A percentile compares a stretch with the other conserved stretches of the same genome.
Conservation (phyloP, 2,329 filamentous ascomycete species). For the Paraphaeosphaeria sporulosa region DNA sequence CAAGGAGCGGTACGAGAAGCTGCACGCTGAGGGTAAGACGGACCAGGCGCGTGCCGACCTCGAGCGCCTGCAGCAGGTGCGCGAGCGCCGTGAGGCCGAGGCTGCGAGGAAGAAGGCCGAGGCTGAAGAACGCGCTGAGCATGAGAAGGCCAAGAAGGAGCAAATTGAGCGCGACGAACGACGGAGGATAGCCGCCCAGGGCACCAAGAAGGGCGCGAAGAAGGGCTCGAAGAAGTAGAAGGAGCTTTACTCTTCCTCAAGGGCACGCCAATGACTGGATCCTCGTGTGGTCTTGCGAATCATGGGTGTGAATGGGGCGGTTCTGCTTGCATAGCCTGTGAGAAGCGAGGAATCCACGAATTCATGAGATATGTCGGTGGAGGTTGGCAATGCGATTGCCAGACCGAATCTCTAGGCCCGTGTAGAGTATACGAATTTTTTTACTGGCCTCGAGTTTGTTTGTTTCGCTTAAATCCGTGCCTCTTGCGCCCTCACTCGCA, state of each 20-base stretch:
- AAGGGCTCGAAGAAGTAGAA: slow-evolving; percentile 51
- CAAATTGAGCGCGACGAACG: slow-evolving; percentile 57
- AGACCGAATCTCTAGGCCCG: slow-evolving; percentile 14
- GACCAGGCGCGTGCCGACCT: slow-evolving; percentile 92
- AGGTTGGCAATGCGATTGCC: slow-evolving; percentile 11
- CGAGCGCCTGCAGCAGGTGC: slow-evolving; percentile 80
- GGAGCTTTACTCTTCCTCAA: neutral
- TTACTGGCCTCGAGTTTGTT: neutral
- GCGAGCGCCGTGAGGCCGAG: slow-evolving; percentile 85
- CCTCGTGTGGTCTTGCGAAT: neutral
- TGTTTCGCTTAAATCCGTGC: neutral
- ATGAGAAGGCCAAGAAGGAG: slow-evolving; percentile 64
- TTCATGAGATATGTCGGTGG: slow-evolving; percentile 17
- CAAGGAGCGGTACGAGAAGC: slow-evolving; percentile 87
- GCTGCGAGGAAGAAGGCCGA: slow-evolving; percentile 79
- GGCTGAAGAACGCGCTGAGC: slow-evolving; percentile 58
- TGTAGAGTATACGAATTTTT: slow-evolving; percentile 15
- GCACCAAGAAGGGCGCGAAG: slow-evolving; percentile 52
- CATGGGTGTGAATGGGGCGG: slow-evolving; percentile 28
- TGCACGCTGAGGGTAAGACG: slow-evolving; percentile 95
- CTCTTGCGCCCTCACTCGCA: neutral
- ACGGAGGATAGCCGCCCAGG: slow-evolving; percentile 56
- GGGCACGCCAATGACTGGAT: neutral
- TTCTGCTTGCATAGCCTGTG: slow-evolving; percentile 38
- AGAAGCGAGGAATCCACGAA: slow-evolving; percentile 20